A percentile compares a stretch with the other conserved stretches of the same genome.
Evolutionary conservation across 805 yeast genomes (phyloP).

Genomic region (Ogataea saltuana): DNA sequence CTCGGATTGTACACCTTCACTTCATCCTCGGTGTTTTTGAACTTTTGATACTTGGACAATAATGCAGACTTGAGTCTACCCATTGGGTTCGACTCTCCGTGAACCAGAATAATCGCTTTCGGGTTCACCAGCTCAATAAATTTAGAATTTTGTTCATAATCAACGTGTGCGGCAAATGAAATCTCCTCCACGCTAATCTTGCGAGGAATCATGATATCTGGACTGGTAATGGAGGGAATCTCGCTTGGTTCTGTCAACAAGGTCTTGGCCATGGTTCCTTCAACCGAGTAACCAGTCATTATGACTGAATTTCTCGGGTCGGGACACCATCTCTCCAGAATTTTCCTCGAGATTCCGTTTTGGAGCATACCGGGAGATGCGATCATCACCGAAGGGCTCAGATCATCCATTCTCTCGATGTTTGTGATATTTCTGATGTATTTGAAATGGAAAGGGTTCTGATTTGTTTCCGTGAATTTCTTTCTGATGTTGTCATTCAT

Average conservation of each 20-base stretch:
- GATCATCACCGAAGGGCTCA: conserved; percentile 93
- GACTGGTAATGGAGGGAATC: conserved; percentile 80
- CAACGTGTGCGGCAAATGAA: conserved; percentile 99
- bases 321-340: conserved; percentile 96
- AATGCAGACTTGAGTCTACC: conserved; percentile 94
- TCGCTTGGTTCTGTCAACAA: conserved; percentile 85
- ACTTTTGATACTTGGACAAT: conserved; percentile 76
- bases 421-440: conserved; percentile 77
- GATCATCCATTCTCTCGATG: conserved; percentile 83
- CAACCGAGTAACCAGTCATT: conserved; percentile 96
- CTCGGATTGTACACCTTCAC: conserved; percentile 90
- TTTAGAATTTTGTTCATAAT: conserved; percentile 87
- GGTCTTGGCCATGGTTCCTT: conserved; percentile 96
- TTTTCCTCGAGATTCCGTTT: conserved; percentile 88
- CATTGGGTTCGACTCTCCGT: conserved; percentile 98
- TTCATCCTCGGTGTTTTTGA: conserved; percentile 85
- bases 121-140: conserved; percentile 90
- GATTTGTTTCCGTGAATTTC: conserved; percentile 70
- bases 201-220: conserved; percentile 84
- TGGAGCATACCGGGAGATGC: conserved; percentile 99
- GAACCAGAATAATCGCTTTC: conserved; percentile 82
- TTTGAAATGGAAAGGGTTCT: conserved; percentile 90
- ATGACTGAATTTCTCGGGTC: conserved; percentile 87
- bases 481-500: conserved; percentile 91
- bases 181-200: conserved; percentile 87